Base-by-base conservation (phyloP, 768 basidiomycete genomes). In the Suillus luteus region DNA sequence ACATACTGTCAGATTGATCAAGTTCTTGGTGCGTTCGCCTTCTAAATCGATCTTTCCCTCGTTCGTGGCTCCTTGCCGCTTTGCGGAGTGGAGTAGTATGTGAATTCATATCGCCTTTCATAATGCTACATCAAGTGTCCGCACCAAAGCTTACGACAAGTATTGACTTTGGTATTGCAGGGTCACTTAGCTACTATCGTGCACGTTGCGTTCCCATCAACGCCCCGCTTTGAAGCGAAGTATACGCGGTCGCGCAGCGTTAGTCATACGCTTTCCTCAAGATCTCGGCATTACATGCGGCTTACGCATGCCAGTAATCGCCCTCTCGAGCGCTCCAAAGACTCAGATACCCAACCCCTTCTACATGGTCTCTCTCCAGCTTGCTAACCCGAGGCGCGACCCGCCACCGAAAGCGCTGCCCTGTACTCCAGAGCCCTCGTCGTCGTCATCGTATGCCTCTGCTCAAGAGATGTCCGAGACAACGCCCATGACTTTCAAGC, bases 401-500 rank as follows among this genome's bases (percentile, higher is more conserved):
- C 66, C 77, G 64, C 70, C 76, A 68, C 62, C 71, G 55, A 70
- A 75, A 65, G 66, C 79, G n/a, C 79, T 82, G 24, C 79, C 82
- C 65, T 78, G 78, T 70, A 76, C 77, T 65, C 73, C 78, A 65
- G 79, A 77, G 60, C 70, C 74, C 8, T 67, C 79, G 17, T 66
- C 76, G 22, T 67, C 79, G 24, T 67, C 79, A 52, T 67, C 77
- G 67, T 73, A 65, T 63, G 72, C 64, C 54, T 71, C 63, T 67
- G 69, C 54, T 63, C 74, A 66, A 68, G 77, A 75, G 49, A 64
- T 71, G 11, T 74, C 80, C 37, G 81, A 82, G 58, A 73, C 81
- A 19, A 71, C 78, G 0, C 79, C 83, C 46, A 86, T 80, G 69
- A 80, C 87, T 6, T 86, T 91, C 71, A 83, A 83, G 69, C 85